These are phyloP conservation scores for Coniochaeta sp. DNA, from an alignment of 2,329 filamentous ascomycete species.

Conservation along the genomic window DNA sequence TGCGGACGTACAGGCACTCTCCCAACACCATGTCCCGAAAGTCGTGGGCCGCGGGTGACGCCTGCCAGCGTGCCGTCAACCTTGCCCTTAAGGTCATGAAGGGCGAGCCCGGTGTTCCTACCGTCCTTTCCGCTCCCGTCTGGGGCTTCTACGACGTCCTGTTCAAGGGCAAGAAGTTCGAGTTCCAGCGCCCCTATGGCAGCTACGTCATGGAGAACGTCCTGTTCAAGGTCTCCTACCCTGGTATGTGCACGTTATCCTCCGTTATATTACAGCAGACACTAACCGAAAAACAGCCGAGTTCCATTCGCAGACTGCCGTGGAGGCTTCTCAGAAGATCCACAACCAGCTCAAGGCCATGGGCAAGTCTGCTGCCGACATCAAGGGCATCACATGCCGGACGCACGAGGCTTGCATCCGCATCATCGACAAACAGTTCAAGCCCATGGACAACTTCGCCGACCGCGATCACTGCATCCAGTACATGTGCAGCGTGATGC, in stretches of 20 bases:
- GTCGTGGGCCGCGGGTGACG: conserved; percentile 97
- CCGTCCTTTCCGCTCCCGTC: conserved; percentile 81
- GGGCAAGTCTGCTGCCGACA: conserved; percentile 89
- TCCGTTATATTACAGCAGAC: not conserved
- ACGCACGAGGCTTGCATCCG: conserved; percentile 98
- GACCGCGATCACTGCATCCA: conserved; percentile 99
- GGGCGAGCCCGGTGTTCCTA: conserved; percentile 86
- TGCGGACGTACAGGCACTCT: conserved; percentile 94
- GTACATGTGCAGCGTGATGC: conserved; percentile 98
- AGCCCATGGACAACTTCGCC: conserved; percentile 99
- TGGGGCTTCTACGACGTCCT: conserved; percentile 99
- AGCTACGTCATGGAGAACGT: conserved; percentile 99
- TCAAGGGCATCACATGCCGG: conserved; percentile 87
- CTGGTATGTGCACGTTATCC: conserved; percentile 50
- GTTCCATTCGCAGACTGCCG: conserved; percentile 97
- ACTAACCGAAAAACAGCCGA: conserved; percentile 51
- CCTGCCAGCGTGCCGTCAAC: conserved; percentile 92
- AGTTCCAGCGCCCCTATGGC: conserved; percentile 93
- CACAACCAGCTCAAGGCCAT: conserved; percentile 72
- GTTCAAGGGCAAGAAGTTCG: conserved; percentile 92
- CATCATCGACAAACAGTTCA: conserved; percentile 99
- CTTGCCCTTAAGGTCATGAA: conserved; percentile 83
- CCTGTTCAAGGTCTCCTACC: conserved; percentile 99
- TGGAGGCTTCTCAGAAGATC: conserved; percentile 88
- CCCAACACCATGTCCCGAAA: conserved; percentile 99